Evolutionary conservation across 1,284 basidiomycete species (phyloP), one percentile per base, ranked within the genome.

Genomic region (Ceratobasidium sp.): DNA sequence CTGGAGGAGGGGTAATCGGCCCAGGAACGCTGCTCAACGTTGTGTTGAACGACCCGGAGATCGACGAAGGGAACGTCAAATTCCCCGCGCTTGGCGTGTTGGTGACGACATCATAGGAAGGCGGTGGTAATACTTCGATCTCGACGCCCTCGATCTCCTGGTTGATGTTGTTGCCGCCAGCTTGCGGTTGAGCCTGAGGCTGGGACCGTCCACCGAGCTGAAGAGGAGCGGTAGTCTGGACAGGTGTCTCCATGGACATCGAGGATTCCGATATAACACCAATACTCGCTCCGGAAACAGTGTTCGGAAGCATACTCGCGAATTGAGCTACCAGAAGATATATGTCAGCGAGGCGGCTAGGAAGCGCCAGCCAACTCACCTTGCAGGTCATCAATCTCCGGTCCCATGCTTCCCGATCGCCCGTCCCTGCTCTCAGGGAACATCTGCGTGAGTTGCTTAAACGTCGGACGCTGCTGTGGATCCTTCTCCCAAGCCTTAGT

Each of bases 401-500:
- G 59, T 61, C 64, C 59, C 13, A 50, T 33, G 28, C 33, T 38
- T 40, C 28, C 54, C n/a, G 54, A 7, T 23, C 54, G 3, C 10
- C 26, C 54, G 5, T 10, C 54, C 20, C 59, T 61, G 20, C 26
- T 26, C 38, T 62, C 57, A n/a, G 71, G 71, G 26, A 74, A 74
- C 26, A 74, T 12, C 26, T 64, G 71, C 10, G 59, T 40, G 40
- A 74, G 59, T 42, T 74, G 68, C 23, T 56, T 64, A 42, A 78
- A 80, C 2, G 71, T 78, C 7, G 77, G 79, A 4, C 79, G 44
- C 15, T 57, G 5, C 15, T 69, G 74, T 2, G 79, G 66, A 33
- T 80, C 79, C 23, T 54, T 48, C 9, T 48, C 48, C 79, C 79
- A 80, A 1, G 65, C 40, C 28, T 56, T 59, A 28, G 79, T 54